Conservation (phyloP, 2,329 filamentous ascomycete genomes). For the Exophiala sideris region DNA sequence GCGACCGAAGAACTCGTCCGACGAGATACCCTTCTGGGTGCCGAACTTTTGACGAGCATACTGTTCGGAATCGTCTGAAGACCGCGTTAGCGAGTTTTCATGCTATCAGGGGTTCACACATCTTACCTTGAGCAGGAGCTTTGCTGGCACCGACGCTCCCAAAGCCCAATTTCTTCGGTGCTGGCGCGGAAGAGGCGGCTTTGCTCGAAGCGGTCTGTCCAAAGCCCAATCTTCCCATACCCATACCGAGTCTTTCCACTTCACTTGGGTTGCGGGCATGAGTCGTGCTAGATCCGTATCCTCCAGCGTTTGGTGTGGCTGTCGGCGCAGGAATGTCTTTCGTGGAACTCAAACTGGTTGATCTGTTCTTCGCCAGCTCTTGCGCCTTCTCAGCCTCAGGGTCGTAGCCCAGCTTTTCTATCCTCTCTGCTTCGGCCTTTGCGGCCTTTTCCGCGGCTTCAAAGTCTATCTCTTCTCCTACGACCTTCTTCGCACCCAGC, state of each 20-base stretch:
- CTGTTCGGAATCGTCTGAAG: constrained; percentile 67
- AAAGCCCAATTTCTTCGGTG: constrained; percentile 77
- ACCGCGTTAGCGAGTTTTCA: constrained; percentile 27
- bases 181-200: constrained; percentile 46
- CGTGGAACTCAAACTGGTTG: constrained; percentile 36
- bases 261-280: constrained; percentile 65
- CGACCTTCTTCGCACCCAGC: constrained; percentile 89
- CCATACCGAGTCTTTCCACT: constrained; percentile 86
- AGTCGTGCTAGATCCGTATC: constrained; percentile 59
- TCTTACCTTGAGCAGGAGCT: constrained; percentile 63
- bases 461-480: constrained; percentile 79
- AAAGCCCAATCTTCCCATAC: constrained; percentile 78
- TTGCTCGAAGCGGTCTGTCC: constrained; percentile 67
- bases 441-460: constrained; percentile 96
- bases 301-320: constrained; percentile 56
- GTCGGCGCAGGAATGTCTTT: constrained; percentile 68
- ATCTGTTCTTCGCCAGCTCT: constrained; percentile 37
- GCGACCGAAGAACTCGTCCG: constrained; percentile 96
- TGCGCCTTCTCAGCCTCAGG: constrained; percentile 73
- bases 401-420: constrained; percentile 93
- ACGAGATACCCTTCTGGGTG: constrained; percentile 89
- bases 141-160: constrained; percentile 77
- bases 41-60: constrained; percentile 89
- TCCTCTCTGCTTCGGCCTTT: constrained; percentile 93
- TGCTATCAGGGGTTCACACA: neutral